Base-by-base conservation (phyloP, 73 alveolate species). In the Paramecium sexaurelia region DNA sequence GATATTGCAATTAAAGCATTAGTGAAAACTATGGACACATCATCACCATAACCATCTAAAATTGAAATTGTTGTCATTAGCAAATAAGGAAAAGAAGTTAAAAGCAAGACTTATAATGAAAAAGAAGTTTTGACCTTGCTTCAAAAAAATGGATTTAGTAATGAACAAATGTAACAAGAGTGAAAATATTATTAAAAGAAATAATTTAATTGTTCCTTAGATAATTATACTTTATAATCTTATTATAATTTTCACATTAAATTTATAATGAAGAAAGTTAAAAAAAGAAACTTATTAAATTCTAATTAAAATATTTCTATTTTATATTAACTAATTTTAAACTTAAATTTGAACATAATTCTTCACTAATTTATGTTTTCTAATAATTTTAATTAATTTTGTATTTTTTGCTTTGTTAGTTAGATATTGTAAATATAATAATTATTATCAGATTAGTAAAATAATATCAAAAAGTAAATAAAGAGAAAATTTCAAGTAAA, bases 21-120 rank as follows among this genome's bases (percentile, higher is more conserved):
- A 20, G 95, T 85, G 43, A 96, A 96, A 55, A 67, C 97, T 17
- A 95, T 96, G 96, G 98, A 96, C 87, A 91, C 97, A 13, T 91
- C 97, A 15, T 84, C 95, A 43, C 97, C 97, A 10, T 92, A 93
- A 37, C 95, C 96, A 3, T 69, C 84, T 55, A 95, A 92, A 43
- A 87, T 87, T 17, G 93, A 87, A 41, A 87, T 87, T 27, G 93
- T 87, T 22, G 87, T 87, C 8, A 87, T 87, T n/a, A 87, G 93
- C 32, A 57, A 57, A 68, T 13, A 2, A 51, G 69, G 83, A n/a
- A 87, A 87, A 27, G 78, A 68, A 22, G 86, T 87, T 1, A 78
- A 87, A 40, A 78, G 93, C 29, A 75, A 78, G 26, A 87, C 90
- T 29, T 78, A 51, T 41, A 87, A 61, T 33, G 93, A 87, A 56